phyloP scores from a whole-genome alignment of 768 basidiomycete species.

The Suillus clintonianus region DNA sequence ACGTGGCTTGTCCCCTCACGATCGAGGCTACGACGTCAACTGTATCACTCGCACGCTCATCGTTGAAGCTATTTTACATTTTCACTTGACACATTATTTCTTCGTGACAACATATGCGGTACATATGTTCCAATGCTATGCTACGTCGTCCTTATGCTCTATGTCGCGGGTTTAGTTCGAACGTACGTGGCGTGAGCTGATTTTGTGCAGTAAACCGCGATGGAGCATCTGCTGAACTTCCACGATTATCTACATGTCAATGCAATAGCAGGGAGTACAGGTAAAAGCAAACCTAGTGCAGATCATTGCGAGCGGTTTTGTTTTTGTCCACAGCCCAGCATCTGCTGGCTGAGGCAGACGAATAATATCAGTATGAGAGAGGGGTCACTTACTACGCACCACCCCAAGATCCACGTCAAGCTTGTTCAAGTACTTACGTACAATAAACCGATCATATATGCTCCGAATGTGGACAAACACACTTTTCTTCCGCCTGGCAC shows the following conservation, averaged over 20 bases:
- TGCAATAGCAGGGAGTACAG: neutral
- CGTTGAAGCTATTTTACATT: slow-evolving; percentile 4
- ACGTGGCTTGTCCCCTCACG: neutral
- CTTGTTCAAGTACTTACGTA: too few relatives aligned
- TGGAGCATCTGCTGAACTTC: neutral
- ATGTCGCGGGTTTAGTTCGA: neutral
- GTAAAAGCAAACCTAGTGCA: neutral
- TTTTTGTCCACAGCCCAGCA: neutral
- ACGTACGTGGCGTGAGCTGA: neutral
- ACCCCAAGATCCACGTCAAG: too few relatives aligned
- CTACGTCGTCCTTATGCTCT: neutral
- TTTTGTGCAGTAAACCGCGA: neutral
- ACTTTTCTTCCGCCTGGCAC: neutral
- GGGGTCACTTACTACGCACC: too few relatives aligned
- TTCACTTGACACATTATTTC: slow-evolving; percentile 8
- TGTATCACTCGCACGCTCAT: slow-evolving; percentile 1
- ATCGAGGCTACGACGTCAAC: neutral
- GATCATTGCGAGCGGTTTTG: neutral
- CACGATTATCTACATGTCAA: neutral
- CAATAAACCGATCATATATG: neutral
- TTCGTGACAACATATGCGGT: slow-evolving; percentile 25
- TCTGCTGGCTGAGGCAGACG: neutral
- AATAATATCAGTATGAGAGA: neutral
- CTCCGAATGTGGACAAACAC: neutral
- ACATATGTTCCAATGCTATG: slow-evolving; percentile 2